Percentiles rank a stretch among this genome's conserved stretches.
Conservation (phyloP, 2,329 filamentous ascomycete species). For the Pezicula neosporulosa region DNA sequence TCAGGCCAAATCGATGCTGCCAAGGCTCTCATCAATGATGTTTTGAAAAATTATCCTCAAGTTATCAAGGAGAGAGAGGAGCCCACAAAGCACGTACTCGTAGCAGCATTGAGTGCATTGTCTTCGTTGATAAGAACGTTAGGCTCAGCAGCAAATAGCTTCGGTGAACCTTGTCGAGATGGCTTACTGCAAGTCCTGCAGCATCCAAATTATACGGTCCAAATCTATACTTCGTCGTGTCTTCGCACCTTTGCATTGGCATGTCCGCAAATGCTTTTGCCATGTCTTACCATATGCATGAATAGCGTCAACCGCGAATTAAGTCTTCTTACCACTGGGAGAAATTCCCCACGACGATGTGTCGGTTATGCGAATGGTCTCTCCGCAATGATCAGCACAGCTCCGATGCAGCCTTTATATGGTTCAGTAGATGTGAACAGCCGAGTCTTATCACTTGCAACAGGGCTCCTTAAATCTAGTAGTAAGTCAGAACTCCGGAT, state of each 20-base stretch:
- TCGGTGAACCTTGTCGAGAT: constrained; percentile 83
- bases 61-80: constrained; percentile 82
- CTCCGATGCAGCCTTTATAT: constrained; percentile 82
- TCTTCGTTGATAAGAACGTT: constrained; percentile 74
- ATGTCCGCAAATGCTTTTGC: constrained; percentile 86
- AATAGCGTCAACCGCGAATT: constrained; percentile 90
- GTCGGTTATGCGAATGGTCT: constrained; percentile 90
- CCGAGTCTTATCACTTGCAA: constrained; percentile 85
- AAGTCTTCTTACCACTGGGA: constrained; percentile 67
- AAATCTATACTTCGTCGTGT: constrained; percentile 83
- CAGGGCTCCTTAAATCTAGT: constrained; percentile 86
- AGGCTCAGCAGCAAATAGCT: constrained; percentile 74
- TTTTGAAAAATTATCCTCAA: constrained; percentile 93
- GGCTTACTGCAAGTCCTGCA: constrained; percentile 85
- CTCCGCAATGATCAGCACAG: constrained; percentile 86
- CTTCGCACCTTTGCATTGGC: constrained; percentile 84
- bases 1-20: constrained; percentile 83
- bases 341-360: constrained; percentile 79
- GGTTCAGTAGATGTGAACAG: constrained; percentile 96
- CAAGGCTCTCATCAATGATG: constrained; percentile 76
- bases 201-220: constrained; percentile 94
- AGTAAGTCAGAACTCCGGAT: constrained; percentile 86
- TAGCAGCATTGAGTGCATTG: constrained; percentile 74
- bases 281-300: constrained; percentile 92
- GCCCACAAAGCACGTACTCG: constrained; percentile 81